Evolutionary conservation across 352 stramenopile genomes (phyloP).

Genomic region (Pythium dissotocum): DNA sequence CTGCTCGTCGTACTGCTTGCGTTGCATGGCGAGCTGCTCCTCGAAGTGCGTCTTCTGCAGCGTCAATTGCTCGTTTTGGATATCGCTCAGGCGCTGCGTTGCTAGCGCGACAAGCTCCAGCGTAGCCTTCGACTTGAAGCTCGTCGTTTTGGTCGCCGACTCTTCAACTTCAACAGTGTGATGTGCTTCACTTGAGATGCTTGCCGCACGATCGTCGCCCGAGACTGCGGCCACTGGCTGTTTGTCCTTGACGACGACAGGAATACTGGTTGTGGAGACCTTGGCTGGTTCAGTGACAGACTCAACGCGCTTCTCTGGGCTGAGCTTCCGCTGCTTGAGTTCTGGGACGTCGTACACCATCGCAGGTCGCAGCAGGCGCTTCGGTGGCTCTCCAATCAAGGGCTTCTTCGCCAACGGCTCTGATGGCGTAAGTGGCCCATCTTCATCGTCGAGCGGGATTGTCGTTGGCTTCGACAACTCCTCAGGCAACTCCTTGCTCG

Average conservation of each 20-base stretch:
- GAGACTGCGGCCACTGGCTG: not conserved
- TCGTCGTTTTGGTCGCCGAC: too few relatives aligned
- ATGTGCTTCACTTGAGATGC: too few relatives aligned
- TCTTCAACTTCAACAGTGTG: too few relatives aligned
- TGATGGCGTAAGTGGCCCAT: not conserved
- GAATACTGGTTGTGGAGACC: not conserved
- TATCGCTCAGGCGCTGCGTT: not conserved
- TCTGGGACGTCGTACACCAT: not conserved
- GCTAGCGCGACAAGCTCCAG: not conserved
- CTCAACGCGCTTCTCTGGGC: not conserved
- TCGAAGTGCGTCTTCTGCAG: constrained; percentile 24
- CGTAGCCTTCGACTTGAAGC: not conserved
- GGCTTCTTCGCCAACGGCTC: not conserved
- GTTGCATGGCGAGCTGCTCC: constrained; percentile 15
- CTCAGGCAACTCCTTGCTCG: not conserved
- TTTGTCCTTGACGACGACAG: not conserved
- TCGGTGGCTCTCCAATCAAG: not conserved
- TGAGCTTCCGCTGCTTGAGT: not conserved
- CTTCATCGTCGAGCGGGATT: not conserved
- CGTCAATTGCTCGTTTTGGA: constrained; percentile 12
- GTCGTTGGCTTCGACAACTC: not conserved
- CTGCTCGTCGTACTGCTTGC: constrained; percentile 18
- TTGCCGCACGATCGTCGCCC: too few relatives aligned
- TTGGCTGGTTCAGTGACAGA: not conserved
- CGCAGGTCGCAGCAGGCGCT: not conserved